phyloP scores from a whole-genome alignment of 805 yeast genomes.

The Nakazawaea ambrosiae region DNA sequence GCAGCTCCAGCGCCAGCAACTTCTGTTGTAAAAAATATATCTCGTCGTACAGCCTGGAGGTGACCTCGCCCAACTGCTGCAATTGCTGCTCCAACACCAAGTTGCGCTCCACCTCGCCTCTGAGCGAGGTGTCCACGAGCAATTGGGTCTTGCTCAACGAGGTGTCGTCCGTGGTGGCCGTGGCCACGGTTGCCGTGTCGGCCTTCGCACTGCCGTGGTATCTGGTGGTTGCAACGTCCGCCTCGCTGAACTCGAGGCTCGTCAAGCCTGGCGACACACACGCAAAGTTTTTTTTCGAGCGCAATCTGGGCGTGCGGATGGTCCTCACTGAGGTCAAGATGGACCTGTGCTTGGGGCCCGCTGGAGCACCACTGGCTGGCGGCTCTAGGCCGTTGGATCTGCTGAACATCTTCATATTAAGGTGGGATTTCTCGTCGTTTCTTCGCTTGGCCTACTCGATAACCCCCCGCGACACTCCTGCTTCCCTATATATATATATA shows the following conservation, averaged over 20 bases:
- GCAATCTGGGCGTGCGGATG: neutral
- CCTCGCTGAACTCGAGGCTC: neutral
- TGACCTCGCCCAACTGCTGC: conserved; percentile 1
- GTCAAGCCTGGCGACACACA: neutral
- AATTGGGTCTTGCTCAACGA: neutral
- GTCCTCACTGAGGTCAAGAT: neutral
- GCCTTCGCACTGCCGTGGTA: neutral
- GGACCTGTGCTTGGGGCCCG: neutral
- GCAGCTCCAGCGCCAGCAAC: neutral
- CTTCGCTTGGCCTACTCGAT: too few species aligned
- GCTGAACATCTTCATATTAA: too few species aligned
- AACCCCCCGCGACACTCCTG: too few species aligned
- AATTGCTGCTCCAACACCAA: conserved; percentile 6
- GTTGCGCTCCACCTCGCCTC: conserved; percentile 6
- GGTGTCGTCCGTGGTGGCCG: neutral
- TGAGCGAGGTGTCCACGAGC: conserved; percentile 2
- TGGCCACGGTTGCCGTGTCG: neutral
- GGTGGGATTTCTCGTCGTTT: too few species aligned
- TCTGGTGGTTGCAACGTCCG: neutral
- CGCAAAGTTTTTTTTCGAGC: neutral
- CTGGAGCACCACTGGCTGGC: too few species aligned
- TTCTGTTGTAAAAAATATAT: neutral
- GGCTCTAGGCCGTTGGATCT: too few species aligned
- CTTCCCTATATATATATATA: too few species aligned
- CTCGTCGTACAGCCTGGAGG: conserved; percentile 5